These are phyloP conservation scores for Citrullus colocynthis DNA, from an alignment of 306 rosid genomes.

Conservation along the genomic window DNA sequence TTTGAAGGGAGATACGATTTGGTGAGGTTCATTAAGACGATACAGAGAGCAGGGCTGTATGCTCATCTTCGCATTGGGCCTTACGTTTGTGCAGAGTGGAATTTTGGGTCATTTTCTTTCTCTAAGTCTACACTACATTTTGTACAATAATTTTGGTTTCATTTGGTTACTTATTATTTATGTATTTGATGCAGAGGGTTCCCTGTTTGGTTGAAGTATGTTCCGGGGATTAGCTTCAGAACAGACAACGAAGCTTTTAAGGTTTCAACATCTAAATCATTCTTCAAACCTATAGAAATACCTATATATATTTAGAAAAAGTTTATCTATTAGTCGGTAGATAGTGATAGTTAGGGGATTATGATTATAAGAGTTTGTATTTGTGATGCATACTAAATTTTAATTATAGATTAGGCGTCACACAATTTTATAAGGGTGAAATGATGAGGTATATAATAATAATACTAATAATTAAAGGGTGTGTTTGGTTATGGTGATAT, in stretches of 20 bases:
- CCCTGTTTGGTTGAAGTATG: conserved; percentile 96
- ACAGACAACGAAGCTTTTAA: conserved; percentile 91
- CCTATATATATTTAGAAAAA: too few relatives aligned
- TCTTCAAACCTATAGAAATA: not conserved
- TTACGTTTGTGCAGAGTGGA: conserved; percentile 97
- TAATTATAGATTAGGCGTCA: too few relatives aligned
- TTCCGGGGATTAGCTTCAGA: conserved; percentile 93
- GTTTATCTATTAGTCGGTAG: too few relatives aligned
- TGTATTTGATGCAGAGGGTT: conserved; percentile 48
- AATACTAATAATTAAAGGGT: not conserved
- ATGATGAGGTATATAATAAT: too few relatives aligned
- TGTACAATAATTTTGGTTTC: not conserved
- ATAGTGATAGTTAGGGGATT: too few relatives aligned
- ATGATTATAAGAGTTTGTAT: too few relatives aligned
- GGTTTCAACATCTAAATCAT: conserved; percentile 22
- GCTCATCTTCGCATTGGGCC: conserved; percentile 98
- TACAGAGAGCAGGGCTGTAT: conserved; percentile 80
- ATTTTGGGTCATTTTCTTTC: conserved; percentile 57
- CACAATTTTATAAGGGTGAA: too few relatives aligned
- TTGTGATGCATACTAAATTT: too few relatives aligned
- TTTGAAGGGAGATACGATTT: conserved; percentile 80
- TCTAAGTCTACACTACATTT: not conserved
- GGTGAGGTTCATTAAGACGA: conserved; percentile 71
- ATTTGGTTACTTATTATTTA: too few relatives aligned
- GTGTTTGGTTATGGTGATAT: conserved; percentile 13